phyloP scores from a whole-genome alignment of 73 alveolate genomes.

The Loxodes magnus region DNA sequence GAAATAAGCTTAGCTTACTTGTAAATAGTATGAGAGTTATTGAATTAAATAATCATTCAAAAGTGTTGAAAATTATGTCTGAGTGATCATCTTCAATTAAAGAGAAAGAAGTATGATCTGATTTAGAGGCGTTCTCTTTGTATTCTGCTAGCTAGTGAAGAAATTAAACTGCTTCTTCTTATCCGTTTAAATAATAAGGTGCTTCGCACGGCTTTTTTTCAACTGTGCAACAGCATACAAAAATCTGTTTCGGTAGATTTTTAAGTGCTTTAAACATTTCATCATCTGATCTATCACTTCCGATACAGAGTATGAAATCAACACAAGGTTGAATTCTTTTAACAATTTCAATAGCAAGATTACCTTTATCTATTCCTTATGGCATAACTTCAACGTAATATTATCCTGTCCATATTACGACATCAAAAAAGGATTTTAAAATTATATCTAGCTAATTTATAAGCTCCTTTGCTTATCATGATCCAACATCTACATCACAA shows the following conservation, averaged over 20 bases:
- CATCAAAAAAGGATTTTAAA: conserved; percentile 2
- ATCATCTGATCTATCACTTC: conserved; percentile 60
- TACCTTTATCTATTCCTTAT: conserved; percentile 7
- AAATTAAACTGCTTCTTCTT: conserved; percentile 34
- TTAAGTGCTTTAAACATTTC: conserved; percentile 58
- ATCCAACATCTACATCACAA: conserved; percentile 52
- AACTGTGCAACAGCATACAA: conserved; percentile 35
- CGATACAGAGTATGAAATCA: conserved; percentile 48
- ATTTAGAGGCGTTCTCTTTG: too few species aligned
- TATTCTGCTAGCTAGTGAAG: conserved; percentile 31
- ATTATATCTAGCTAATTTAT: conserved; percentile 20
- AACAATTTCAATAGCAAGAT: background rate
- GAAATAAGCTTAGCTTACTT: too few species aligned
- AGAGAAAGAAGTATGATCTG: too few species aligned
- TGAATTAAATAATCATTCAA: too few species aligned
- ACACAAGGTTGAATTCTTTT: conserved; percentile 20
- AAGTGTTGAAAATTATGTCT: too few species aligned
- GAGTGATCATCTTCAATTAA: too few species aligned
- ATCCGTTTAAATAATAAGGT: conserved; percentile 35
- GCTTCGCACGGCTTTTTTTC: conserved; percentile 61
- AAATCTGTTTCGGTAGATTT: conserved; percentile 27
- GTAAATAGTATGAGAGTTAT: too few species aligned
- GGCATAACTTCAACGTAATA: conserved; percentile 12
- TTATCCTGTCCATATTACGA: conserved; percentile 4
- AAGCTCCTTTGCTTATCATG: conserved; percentile 48